phyloP scores from a whole-genome alignment of 192 early-diverging fungal species.

The Rhizoclosmatium sp. region DNA sequence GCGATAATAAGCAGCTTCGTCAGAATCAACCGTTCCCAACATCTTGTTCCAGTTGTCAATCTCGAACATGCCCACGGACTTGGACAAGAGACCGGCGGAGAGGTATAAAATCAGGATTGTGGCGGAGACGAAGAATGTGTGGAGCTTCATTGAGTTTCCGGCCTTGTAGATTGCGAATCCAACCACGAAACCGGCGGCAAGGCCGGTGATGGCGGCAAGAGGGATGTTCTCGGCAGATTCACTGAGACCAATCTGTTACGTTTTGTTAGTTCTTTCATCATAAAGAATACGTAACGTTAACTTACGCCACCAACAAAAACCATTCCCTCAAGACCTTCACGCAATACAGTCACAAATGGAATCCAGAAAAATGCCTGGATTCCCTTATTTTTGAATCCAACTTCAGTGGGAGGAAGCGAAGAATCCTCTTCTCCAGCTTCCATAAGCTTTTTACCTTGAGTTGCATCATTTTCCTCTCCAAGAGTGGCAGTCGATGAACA shows the following conservation, averaged over 20 bases:
- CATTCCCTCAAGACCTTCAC: slow-evolving; percentile 89
- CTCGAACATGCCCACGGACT: slow-evolving; percentile 72
- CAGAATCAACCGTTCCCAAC: slow-evolving; percentile 6
- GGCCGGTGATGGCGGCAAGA: slow-evolving; percentile 77
- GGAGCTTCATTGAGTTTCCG: slow-evolving; percentile 52
- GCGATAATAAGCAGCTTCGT: slow-evolving; percentile 19
- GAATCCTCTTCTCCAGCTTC: not conserved
- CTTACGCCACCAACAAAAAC: slow-evolving; percentile 86
- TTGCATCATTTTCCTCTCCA: not conserved
- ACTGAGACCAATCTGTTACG: slow-evolving; percentile 54
- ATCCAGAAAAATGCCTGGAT: slow-evolving; percentile 75
- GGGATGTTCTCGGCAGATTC: slow-evolving; percentile 75
- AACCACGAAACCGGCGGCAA: slow-evolving; percentile 70
- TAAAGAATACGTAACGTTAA: not conserved
- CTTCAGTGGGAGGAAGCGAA: not conserved
- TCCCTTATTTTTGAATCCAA: not conserved
- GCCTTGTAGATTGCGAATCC: slow-evolving; percentile 77
- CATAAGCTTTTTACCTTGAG: too few relatives aligned
- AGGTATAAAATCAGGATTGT: slow-evolving; percentile 81
- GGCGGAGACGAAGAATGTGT: slow-evolving; percentile 80
- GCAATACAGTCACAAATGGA: slow-evolving; percentile 83
- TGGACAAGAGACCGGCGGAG: slow-evolving; percentile 81
- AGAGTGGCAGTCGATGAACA: not conserved
- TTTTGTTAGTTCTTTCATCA: not conserved
- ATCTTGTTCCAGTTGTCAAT: slow-evolving; percentile 61